Percentiles rank a stretch among this genome's conserved stretches.
phyloP scores from a whole-genome alignment of 495 filamentous ascomycete genomes.

The Rhypophila decipiens region DNA sequence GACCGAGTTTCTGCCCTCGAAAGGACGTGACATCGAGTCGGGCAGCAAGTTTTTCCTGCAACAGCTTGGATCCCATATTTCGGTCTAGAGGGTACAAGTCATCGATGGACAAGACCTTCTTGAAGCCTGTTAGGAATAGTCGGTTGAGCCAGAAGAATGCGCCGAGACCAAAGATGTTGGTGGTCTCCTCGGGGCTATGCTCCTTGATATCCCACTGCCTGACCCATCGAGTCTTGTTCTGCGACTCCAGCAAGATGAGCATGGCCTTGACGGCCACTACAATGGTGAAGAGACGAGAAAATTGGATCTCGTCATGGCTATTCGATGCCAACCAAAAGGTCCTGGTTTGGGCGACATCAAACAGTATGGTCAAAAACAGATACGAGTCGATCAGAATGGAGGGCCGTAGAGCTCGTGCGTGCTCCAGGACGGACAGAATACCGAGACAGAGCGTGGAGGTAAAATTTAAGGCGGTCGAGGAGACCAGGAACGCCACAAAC shows the following conservation, averaged over 20 bases:
- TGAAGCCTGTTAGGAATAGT: conserved; percentile 15
- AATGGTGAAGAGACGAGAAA: conserved; percentile 41
- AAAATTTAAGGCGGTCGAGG: conserved; percentile 23
- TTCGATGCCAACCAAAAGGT: conserved; percentile 52
- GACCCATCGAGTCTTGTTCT: conserved; percentile 43
- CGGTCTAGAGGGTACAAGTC: conserved; percentile 19
- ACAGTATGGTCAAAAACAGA: conserved; percentile 52
- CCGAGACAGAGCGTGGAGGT: conserved; percentile 25
- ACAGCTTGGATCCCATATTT: conserved; percentile 22
- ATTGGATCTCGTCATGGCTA: conserved; percentile 19
- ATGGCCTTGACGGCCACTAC: conserved; percentile 42
- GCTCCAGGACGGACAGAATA: conserved; percentile 51
- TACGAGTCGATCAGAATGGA: conserved; percentile 56
- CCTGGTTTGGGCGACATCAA: conserved; percentile 49
- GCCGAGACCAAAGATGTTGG: conserved; percentile 28
- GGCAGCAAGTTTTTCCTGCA: conserved; percentile 2
- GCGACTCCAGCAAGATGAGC: conserved; percentile 47
- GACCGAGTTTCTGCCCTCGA: conserved; percentile 4
- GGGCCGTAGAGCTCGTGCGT: conserved; percentile 46
- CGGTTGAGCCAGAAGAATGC: conserved; percentile 20
- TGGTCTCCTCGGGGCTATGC: conserved; percentile 53
- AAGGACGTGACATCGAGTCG: conserved; percentile 8
- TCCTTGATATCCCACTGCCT: conserved; percentile 12
- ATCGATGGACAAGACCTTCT: conserved; percentile 10
- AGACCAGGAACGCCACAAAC: conserved; percentile 18